Percentiles rank a stretch among this genome's conserved stretches.
Evolutionary conservation across 192 early-diverging fungal species (phyloP).

Genomic region (Mortierella antarctica): DNA sequence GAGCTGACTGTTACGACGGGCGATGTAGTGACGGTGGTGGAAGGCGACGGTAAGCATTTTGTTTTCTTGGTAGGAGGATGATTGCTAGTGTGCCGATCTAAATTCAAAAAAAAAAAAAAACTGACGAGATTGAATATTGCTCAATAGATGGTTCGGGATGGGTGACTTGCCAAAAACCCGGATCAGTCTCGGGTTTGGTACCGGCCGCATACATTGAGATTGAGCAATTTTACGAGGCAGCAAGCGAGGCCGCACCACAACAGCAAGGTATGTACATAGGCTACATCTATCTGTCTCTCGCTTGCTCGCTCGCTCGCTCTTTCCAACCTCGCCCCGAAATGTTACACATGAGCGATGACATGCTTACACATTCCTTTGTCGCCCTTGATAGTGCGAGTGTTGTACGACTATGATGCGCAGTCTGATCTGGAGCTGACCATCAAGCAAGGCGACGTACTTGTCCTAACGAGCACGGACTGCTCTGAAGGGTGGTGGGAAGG

Average conservation of each 20-base stretch:
- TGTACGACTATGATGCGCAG: slow-evolving; percentile 67
- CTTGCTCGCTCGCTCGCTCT: too few species aligned
- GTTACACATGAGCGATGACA: too few species aligned
- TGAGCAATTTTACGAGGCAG: slow-evolving; percentile 36
- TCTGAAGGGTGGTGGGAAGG: slow-evolving; percentile 72
- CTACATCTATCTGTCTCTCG: neutral
- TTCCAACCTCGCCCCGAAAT: too few species aligned
- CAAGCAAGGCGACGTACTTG: slow-evolving; percentile 57
- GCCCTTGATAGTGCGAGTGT: slow-evolving; percentile 45
- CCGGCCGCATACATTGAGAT: slow-evolving; percentile 64
- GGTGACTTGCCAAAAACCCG: slow-evolving; percentile 28
- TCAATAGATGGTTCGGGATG: slow-evolving; percentile 44
- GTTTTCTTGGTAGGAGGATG: neutral
- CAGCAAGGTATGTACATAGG: slow-evolving; percentile 27
- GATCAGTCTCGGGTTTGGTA: slow-evolving; percentile 52
- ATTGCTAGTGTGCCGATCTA: neutral
- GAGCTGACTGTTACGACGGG: slow-evolving; percentile 68
- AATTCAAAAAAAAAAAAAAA: neutral
- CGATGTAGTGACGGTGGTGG: slow-evolving; percentile 64
- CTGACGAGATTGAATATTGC: neutral
- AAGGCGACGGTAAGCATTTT: slow-evolving; percentile 60
- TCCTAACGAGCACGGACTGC: slow-evolving; percentile 60
- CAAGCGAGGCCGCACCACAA: slow-evolving; percentile 9
- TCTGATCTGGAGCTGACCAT: slow-evolving; percentile 63
- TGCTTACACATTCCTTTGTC: neutral